phyloP scores from a whole-genome alignment of 2,329 filamentous ascomycete species.

The Achaetomium macrosporum region DNA sequence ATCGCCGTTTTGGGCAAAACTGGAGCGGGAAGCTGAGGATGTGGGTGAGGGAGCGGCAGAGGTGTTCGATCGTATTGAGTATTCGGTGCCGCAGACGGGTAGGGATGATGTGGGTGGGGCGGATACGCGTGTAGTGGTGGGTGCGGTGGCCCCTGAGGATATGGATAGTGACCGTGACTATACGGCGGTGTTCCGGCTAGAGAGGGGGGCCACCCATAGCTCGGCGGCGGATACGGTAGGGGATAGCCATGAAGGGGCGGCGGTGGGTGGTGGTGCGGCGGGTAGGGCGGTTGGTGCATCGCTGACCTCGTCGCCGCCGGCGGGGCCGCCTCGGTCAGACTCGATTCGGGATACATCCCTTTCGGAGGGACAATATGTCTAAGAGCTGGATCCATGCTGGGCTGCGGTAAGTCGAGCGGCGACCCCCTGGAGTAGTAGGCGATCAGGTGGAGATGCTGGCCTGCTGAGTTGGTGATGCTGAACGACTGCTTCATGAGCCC shows the following conservation, averaged over 20 bases:
- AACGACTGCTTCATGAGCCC: slow-evolving; percentile 99
- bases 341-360: slow-evolving; percentile 96
- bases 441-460: slow-evolving; percentile 93
- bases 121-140: slow-evolving; percentile 22
- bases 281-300: slow-evolving; percentile 47
- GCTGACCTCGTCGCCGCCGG: slow-evolving; percentile 75
- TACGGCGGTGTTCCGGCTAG: slow-evolving; percentile 51
- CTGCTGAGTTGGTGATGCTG: slow-evolving; percentile 86
- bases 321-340: slow-evolving; percentile 75
- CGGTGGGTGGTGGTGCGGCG: slow-evolving; percentile 10
- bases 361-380: slow-evolving; percentile 81
- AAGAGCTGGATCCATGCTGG: slow-evolving; percentile 71
- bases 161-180: slow-evolving; percentile 41
- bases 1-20: slow-evolving; percentile 27
- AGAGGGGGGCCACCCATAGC: slow-evolving; percentile 51
- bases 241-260: slow-evolving; percentile 15
- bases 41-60: slow-evolving; percentile 31
- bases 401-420: slow-evolving; percentile 68
- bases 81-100: slow-evolving; percentile 25
- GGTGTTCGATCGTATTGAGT: slow-evolving; percentile 32
- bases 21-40: slow-evolving; percentile 23
- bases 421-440: slow-evolving; percentile 79
- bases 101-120: slow-evolving; percentile 18
- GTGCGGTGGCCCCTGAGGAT: slow-evolving; percentile 27
- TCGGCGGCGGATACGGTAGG: slow-evolving; percentile 22